A percentile compares a stretch with the other conserved stretches of the same genome.
These are phyloP conservation scores for Aspergillus eucalypticola DNA, from an alignment of 2,329 filamentous ascomycete species.

Conservation along the genomic window DNA sequence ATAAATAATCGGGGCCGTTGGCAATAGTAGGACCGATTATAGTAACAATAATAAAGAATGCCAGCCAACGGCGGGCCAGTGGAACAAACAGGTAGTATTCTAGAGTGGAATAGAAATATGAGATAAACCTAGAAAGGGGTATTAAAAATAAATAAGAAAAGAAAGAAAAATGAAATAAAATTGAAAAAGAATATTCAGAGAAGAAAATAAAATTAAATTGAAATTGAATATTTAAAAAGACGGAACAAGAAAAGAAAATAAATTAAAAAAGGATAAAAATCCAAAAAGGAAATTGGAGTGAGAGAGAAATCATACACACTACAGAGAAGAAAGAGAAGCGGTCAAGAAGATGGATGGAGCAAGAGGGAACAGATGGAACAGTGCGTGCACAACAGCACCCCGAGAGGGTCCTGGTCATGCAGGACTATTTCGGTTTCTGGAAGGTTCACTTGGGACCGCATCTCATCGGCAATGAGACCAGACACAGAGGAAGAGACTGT, in stretches of 20 bases:
- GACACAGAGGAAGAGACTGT: background rate
- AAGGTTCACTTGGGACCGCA: conserved; percentile 1
- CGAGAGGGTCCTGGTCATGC: background rate
- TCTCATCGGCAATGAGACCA: background rate
- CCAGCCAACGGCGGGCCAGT: conserved; percentile 13
- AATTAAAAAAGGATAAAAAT: background rate
- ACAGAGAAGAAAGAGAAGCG: conserved; percentile 10
- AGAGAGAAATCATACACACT: background rate
- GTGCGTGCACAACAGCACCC: background rate
- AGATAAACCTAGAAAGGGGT: background rate
- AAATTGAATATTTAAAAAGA: too few relatives aligned
- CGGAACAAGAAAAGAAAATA: background rate
- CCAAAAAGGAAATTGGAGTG: conserved; percentile 1
- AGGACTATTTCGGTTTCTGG: conserved; percentile 2
- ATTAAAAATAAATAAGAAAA: background rate
- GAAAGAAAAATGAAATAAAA: background rate
- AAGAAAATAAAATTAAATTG: background rate
- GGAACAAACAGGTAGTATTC: conserved; percentile 9
- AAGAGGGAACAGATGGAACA: background rate
- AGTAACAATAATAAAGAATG: conserved; percentile 2
- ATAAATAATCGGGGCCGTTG: background rate
- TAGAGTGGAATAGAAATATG: background rate
- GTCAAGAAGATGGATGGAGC: conserved; percentile 12
- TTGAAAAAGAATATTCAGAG: background rate
- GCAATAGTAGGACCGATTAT: conserved; percentile 11